Evolutionary conservation across 345 rosid species (phyloP), one percentile per base, ranked within the genome.

Genomic region (Citrus sp.): DNA sequence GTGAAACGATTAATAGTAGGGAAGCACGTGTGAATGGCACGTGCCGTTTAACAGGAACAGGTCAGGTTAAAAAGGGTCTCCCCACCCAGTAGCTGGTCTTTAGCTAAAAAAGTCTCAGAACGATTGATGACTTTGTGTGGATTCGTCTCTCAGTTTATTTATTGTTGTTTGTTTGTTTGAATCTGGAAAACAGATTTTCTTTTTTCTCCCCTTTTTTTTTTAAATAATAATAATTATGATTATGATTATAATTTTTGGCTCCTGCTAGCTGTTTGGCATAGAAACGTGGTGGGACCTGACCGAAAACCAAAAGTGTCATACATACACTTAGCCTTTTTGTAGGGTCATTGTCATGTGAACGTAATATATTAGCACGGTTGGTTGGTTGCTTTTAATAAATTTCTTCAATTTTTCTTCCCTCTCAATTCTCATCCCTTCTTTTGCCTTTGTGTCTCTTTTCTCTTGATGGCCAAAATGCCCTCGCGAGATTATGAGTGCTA

Each of bases 201-300:
- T 56, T 85, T 68, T 59, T 5, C 3, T 1, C 7, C n/a, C 6
- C 55, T 70, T 67, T 67, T 67, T 27, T 27, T 71, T 42, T n/a
- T 2, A 13, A 46, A 46, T 46, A 46, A 46, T 42, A 10, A 42
- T 46, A 0, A 46, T 46, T 46, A 3, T 13, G 4, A 13, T 46
- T 46, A 40, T 40, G 2, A 40, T 38, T 38, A 8, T 38, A 8
- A 38, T 7, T 8, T 42, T 46, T 12, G 1, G 51, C 51, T 3
- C 5, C 18, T 46, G 87, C 85, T 79, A 88, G 89, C 87, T 87
- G 92, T 86, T 83, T 83, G 72, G 87, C 90, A 83, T 75, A 78
- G 72, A 82, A 84, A 84, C 67, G 86, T 84, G 86, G 85, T 81
- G 87, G 88, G 91, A 37, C 86, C 89, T 72, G 58, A 63, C 19